Base-by-base conservation (phyloP, 2,329 filamentous ascomycete species). In the Pyricularia grisea region DNA sequence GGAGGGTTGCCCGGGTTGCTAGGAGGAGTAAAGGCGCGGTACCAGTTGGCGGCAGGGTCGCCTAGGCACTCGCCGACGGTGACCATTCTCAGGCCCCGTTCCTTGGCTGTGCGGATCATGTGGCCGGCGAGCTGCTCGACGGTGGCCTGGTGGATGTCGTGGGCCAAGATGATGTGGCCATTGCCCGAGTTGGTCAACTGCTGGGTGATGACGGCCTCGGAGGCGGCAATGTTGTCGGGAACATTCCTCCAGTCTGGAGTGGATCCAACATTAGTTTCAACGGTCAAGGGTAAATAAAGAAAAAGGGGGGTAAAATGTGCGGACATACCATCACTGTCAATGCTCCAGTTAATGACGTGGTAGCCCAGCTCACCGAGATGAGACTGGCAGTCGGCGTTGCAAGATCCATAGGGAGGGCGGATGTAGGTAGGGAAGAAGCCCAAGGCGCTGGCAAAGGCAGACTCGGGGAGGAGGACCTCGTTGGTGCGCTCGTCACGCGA, bases 31-130 rank as follows among this genome's bases (percentile, higher is more conserved):
- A 69, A 42, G 36, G 74, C 73, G 31, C 82, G 79, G 74, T 84
- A 84, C 82, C 82, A 84, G 75, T 84, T 83, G 50, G 72, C 76
- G 7, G 72, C 68, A 11, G 79, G 77, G 72, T 84, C 82, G 14
- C 77, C 79, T 33, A 84, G 75, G 71, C 81, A 84, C 71, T 83
- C 81, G 61, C 82, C 82, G n/a, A 83, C 76, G 6, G 81, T 82
- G 17, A 83, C 81, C 7, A 79, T 75, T 72, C 77, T 78, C 77
- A 80, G 83, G 25, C 79, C 79, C 50, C 80, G 77, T 25, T 72
- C 70, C 61, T 75, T 77, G 10, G 78, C 73, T 69, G 74, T 78
- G 17, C 79, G 75, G 36, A 83, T 79, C 77, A 83, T 81, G 73
- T 75, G 81, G 33, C 77, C 76, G 3, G 81, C 81, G 58, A 83